A percentile compares a stretch with the other conserved stretches of the same genome.
These are phyloP conservation scores for Vickermania spadyakhi DNA, from an alignment of 208 protist genomes.

Conservation along the genomic window DNA sequence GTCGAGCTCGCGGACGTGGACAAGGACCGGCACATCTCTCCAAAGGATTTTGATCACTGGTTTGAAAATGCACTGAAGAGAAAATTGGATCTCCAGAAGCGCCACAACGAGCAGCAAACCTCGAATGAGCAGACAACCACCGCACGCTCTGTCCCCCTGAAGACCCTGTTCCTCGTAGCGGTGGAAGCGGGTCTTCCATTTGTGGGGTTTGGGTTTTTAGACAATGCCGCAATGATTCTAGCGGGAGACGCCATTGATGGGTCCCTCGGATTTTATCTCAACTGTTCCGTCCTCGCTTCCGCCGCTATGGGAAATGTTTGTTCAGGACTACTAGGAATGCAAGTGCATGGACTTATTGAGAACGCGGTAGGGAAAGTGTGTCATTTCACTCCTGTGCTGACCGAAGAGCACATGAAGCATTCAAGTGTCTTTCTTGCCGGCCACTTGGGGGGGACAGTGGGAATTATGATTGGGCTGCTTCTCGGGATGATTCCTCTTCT, in stretches of 20 bases:
- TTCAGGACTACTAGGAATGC: constrained; percentile 85
- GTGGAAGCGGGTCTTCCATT: constrained; percentile 80
- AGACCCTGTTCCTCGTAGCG: constrained; percentile 56
- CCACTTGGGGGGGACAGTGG: constrained; percentile 81
- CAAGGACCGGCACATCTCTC: constrained; percentile 72
- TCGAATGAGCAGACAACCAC: neutral
- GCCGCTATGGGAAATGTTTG: constrained; percentile 89
- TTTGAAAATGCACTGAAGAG: constrained; percentile 73
- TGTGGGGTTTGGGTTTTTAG: constrained; percentile 88
- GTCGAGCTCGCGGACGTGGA: constrained; percentile 73
- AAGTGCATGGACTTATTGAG: constrained; percentile 86
- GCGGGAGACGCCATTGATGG: constrained; percentile 85
- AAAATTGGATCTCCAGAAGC: constrained; percentile 25
- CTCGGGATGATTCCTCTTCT: constrained; percentile 84
- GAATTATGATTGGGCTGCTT: constrained; percentile 79
- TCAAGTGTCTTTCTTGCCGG: constrained; percentile 77
- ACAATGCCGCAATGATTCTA: constrained; percentile 88
- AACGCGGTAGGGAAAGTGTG: constrained; percentile 74
- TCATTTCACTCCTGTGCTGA: constrained; percentile 60
- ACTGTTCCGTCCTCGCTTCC: constrained; percentile 85
- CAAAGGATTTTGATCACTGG: constrained; percentile 90
- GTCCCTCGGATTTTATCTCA: constrained; percentile 78
- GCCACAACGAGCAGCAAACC: constrained; percentile 6
- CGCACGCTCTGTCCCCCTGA: constrained; percentile 22
- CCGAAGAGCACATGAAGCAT: constrained; percentile 78